Conservation (phyloP, 192 early-diverging fungal genomes). For the Kappamyces sp. region DNA sequence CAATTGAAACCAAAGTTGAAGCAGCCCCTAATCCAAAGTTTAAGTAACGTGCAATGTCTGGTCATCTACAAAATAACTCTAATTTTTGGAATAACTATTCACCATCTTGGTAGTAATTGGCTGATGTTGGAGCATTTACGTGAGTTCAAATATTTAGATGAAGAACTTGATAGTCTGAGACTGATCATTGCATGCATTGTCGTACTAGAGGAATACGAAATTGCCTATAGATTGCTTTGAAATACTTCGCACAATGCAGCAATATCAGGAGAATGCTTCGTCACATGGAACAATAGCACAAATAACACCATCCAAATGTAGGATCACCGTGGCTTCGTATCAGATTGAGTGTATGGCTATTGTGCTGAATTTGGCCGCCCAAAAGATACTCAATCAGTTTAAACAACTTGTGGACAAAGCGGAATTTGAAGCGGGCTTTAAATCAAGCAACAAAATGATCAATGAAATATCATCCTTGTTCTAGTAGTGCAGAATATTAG, state of each 20-base stretch:
- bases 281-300: neutral
- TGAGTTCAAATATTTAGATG: neutral
- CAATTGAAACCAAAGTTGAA: neutral
- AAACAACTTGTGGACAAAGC: too few relatives aligned
- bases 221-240: constrained; percentile 4
- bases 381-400: constrained; percentile 5
- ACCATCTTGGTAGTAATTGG: constrained; percentile 6
- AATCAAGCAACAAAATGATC: too few relatives aligned
- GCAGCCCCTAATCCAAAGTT: neutral
- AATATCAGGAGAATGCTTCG: constrained; percentile 8
- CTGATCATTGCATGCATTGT: constrained; percentile 2
- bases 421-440: too few relatives aligned
- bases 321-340: constrained; percentile 5
- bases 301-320: neutral
- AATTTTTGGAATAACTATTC: constrained; percentile 13
- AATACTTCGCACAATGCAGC: constrained; percentile 6
- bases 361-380: constrained; percentile 10
- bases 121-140: neutral
- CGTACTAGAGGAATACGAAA: constrained; percentile 2
- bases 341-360: constrained; percentile 12
- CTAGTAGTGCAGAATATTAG: neutral
- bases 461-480: too few relatives aligned
- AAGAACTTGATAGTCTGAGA: neutral
- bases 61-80: neutral
- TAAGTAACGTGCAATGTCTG: constrained; percentile 7